A percentile compares a stretch with the other conserved stretches of the same genome.
Evolutionary conservation across 129 eudicot genomes (phyloP).

Genomic region (Chrysanthemum lavandulifolium): DNA sequence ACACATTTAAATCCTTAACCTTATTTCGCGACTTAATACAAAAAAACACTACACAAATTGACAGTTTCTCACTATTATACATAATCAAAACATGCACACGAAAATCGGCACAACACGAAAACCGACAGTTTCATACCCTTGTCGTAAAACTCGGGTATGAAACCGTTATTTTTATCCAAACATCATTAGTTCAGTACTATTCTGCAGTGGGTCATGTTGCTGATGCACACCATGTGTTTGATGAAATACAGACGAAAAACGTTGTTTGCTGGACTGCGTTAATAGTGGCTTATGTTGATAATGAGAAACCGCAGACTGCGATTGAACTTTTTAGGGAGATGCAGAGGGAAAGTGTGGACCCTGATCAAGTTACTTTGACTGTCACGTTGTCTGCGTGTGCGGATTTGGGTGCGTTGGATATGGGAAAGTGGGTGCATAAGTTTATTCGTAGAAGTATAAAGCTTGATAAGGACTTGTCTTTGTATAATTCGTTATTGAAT

Average conservation of each 20-base stretch:
- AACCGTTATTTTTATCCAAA: conserved; percentile 37
- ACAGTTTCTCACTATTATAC: conserved; percentile 48
- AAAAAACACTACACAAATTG: conserved; percentile 31
- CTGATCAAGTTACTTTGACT: conserved; percentile 54
- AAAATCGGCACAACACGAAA: conserved; percentile 26
- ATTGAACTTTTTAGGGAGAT: conserved; percentile 47
- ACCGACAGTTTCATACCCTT: conserved; percentile 39
- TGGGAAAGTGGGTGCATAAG: conserved; percentile 59
- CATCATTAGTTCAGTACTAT: conserved; percentile 36
- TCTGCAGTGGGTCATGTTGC: conserved; percentile 26
- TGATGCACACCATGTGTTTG: conserved; percentile 49
- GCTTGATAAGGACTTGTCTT: conserved; percentile 30
- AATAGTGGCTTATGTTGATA: conserved; percentile 45
- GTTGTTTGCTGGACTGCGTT: conserved; percentile 51
- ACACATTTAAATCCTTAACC: conserved; percentile 32
- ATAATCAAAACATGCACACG: conserved; percentile 44
- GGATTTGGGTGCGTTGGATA: conserved; percentile 48
- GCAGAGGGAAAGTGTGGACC: conserved; percentile 41
- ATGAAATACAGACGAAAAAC: conserved; percentile 46
- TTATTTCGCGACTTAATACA: conserved; percentile 36
- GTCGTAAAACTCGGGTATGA: conserved; percentile 44
- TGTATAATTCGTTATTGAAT: conserved; percentile 44
- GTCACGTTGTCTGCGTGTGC: conserved; percentile 59
- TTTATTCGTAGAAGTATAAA: conserved; percentile 24
- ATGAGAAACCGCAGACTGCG: conserved; percentile 44